Percentiles rank a stretch among this genome's conserved stretches.
These are phyloP conservation scores for Neocucurbitaria cava DNA, from an alignment of 2,329 filamentous ascomycete species.

Conservation along the genomic window DNA sequence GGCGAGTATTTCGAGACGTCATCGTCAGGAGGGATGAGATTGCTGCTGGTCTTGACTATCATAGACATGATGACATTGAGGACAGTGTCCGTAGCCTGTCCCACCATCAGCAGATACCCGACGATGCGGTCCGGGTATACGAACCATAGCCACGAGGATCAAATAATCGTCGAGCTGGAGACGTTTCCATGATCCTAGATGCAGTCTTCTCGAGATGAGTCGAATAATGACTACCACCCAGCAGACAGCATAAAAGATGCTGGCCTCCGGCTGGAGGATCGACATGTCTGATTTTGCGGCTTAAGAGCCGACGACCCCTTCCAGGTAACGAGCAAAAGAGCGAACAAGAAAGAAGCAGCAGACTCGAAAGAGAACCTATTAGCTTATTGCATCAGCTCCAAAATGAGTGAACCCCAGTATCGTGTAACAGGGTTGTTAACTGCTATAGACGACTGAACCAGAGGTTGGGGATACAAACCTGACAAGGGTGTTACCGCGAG, in stretches of 20 bases:
- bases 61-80: conserved; percentile 43
- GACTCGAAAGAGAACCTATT: conserved; percentile 1
- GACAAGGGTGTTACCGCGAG: conserved; percentile 2
- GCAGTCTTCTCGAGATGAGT: conserved; percentile 37
- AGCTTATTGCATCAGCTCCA: conserved; percentile 2
- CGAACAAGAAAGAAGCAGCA: conserved; percentile 2
- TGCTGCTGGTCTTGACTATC: conserved; percentile 42
- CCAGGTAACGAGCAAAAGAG: neutral
- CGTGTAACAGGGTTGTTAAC: conserved; percentile 10
- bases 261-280: conserved; percentile 42
- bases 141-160: conserved; percentile 45
- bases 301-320: conserved; percentile 8
- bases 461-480: conserved; percentile 4
- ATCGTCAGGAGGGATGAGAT: conserved; percentile 44
- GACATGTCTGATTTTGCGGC: conserved; percentile 27
- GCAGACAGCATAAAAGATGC: conserved; percentile 43
- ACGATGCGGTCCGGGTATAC: neutral
- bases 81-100: conserved; percentile 41
- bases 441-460: neutral
- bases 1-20: conserved; percentile 41
- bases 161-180: conserved; percentile 47
- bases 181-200: conserved; percentile 39
- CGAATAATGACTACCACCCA: conserved; percentile 43
- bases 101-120: conserved; percentile 5
- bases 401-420: neutral